Evolutionary conservation across 2,329 filamentous ascomycete species (phyloP).

Genomic region (Microsporum audouinii): DNA sequence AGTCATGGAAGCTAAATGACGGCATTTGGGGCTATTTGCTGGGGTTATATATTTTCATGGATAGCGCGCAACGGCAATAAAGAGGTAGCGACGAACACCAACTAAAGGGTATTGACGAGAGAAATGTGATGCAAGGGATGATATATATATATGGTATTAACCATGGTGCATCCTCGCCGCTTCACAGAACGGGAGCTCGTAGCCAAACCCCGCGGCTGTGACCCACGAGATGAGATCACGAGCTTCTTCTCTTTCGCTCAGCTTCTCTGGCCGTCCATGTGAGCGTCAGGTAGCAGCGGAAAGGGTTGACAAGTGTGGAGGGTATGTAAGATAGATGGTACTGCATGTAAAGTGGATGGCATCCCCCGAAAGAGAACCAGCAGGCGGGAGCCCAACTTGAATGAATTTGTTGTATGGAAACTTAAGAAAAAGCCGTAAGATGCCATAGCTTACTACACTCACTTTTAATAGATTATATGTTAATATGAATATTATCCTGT

Average conservation of each 20-base stretch:
- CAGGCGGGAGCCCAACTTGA: neutral
- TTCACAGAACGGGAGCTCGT: neutral
- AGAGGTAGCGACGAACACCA: neutral
- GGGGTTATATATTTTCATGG: neutral
- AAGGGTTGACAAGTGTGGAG: too few relatives aligned
- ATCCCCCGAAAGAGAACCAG: neutral
- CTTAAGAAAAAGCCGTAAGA: neutral
- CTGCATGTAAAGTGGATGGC: neutral
- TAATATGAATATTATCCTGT: neutral
- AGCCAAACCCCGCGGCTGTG: neutral
- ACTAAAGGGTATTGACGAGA: neutral
- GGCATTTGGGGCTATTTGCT: conserved; percentile 46
- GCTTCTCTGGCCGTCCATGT: neutral
- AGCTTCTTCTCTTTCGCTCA: neutral
- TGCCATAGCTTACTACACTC: too few relatives aligned
- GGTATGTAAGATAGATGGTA: neutral
- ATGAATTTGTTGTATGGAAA: neutral
- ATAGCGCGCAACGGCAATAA: neutral
- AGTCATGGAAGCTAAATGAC: conserved; percentile 71
- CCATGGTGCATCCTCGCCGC: neutral
- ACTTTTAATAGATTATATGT: too few relatives aligned
- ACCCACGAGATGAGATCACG: neutral
- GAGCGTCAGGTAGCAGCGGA: neutral
- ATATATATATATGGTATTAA: neutral
- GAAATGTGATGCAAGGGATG: neutral